Conservation (phyloP, 2,329 filamentous ascomycete genomes). For the Metarhizium anisopliae region DNA sequence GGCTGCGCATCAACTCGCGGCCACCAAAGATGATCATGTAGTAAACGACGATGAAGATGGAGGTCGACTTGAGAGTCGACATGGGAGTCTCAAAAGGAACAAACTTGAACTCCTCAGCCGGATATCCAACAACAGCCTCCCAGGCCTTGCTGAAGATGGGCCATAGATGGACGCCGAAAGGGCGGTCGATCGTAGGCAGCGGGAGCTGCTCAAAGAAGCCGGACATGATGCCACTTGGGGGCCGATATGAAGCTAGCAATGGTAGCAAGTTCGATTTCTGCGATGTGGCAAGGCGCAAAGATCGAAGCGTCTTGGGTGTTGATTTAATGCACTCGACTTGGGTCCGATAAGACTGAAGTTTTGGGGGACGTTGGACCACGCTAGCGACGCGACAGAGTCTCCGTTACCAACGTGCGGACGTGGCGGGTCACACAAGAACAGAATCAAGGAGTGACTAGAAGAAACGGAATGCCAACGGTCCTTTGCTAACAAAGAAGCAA, state of each 20-base stretch:
- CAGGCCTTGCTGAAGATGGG: conserved; percentile 87
- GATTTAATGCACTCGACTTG: not conserved
- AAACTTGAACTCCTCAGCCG: conserved; percentile 80
- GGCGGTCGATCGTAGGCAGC: conserved; percentile 76
- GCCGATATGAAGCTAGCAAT: conserved; percentile 1
- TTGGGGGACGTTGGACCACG: not conserved
- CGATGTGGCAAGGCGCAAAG: not conserved
- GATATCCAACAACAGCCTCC: conserved; percentile 67
- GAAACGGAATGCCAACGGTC: conserved; percentile 13
- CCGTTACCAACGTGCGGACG: not conserved
- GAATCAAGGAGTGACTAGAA: conserved; percentile 27
- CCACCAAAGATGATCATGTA: conserved; percentile 91
- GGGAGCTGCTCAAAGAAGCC: conserved; percentile 49
- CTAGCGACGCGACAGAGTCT: not conserved
- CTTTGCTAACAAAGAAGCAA: not conserved
- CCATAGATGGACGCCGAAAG: conserved; percentile 89
- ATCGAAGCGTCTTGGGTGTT: not conserved
- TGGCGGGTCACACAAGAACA: conserved; percentile 6
- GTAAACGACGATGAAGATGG: conserved; percentile 76
- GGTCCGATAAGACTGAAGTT: not conserved
- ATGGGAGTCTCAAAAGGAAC: conserved; percentile 73
- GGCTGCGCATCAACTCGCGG: conserved; percentile 82
- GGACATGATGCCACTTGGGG: conserved; percentile 22
- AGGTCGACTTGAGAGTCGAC: conserved; percentile 79
- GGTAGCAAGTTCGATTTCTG: not conserved